Conservation (phyloP, 2,329 filamentous ascomycete species). For the Dryadomyces sulphureus region DNA sequence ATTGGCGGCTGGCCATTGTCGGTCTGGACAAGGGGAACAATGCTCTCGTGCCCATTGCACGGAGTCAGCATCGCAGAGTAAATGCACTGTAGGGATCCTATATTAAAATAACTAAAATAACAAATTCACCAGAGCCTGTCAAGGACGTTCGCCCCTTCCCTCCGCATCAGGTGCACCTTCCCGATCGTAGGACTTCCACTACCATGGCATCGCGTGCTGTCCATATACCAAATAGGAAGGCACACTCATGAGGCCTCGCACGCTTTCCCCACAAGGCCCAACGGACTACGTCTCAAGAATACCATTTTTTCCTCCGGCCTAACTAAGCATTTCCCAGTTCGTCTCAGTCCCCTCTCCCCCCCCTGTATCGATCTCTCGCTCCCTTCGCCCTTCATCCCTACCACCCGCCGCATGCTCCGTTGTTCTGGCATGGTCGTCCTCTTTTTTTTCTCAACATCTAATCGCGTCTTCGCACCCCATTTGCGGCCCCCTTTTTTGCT, state of each 20-base stretch:
- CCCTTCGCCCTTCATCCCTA: background rate
- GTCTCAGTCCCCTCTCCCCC: background rate
- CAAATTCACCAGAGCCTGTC: no score
- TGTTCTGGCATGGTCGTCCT: background rate
- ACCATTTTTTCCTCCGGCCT: background rate
- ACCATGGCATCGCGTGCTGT: background rate
- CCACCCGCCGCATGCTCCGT: no score
- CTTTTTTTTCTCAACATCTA: background rate
- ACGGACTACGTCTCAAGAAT: background rate
- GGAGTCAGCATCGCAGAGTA: no score
- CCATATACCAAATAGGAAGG: background rate
- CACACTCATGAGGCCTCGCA: background rate
- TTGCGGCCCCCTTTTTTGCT: background rate
- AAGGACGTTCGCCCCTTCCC: no score
- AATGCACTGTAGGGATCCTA: no score
- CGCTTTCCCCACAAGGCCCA: background rate
- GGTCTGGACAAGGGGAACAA: no score
- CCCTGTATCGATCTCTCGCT: conserved; percentile 3
- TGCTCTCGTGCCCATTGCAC: no score
- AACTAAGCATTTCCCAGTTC: background rate
- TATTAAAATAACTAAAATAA: no score
- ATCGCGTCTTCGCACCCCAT: background rate
- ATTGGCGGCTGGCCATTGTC: no score
- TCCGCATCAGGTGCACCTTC: no score
- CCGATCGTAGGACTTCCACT: no score